Evolutionary conservation across 176 grass and related monocot genomes (phyloP).

Genomic region (Stipa capillata): DNA sequence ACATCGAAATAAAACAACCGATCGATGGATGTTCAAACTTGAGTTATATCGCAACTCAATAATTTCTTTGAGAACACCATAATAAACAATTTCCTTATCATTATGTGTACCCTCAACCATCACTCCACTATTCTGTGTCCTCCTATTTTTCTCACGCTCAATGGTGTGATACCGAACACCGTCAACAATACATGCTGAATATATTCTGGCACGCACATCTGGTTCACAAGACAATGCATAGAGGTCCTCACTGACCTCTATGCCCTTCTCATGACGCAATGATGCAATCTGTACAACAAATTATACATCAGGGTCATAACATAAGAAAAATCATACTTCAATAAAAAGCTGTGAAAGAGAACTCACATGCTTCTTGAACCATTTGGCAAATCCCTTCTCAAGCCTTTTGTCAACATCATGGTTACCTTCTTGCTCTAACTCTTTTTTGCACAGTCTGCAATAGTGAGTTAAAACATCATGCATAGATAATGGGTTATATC

Average conservation of each 20-base stretch:
- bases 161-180: neutral
- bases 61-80: neutral
- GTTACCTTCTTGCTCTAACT: neutral
- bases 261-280: neutral
- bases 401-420: neutral
- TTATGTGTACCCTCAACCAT: neutral
- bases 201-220: neutral
- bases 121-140: neutral
- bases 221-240: neutral
- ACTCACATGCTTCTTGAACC: neutral
- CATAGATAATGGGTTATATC: neutral
- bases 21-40: neutral
- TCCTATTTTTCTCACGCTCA: neutral
- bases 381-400: neutral
- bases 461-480: neutral
- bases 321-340: neutral
- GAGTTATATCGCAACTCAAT: neutral
- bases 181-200: neutral
- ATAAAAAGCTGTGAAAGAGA: no score
- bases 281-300: neutral
- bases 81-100: neutral
- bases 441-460: neutral
- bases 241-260: neutral
- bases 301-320: neutral
- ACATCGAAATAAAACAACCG: neutral